These are phyloP conservation scores for Rhazya stricta DNA, from an alignment of 257 asterid species.

Conservation along the genomic window DNA sequence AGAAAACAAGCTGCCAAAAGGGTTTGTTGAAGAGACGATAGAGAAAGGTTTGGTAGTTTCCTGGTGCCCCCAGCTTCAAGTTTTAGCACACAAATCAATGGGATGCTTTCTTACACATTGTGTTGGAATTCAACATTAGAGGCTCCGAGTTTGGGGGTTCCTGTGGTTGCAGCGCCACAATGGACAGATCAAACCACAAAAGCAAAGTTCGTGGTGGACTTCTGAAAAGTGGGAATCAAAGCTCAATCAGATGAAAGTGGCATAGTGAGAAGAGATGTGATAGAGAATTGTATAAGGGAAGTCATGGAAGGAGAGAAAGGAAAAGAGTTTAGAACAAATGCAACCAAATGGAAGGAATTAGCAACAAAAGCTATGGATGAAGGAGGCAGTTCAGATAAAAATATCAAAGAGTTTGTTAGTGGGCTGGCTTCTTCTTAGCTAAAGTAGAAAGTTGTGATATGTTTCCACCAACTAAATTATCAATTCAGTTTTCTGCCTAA, in stretches of 20 bases:
- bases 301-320: conserved; percentile 41
- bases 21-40: conserved; percentile 9
- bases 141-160: conserved; percentile 47
- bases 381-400: conserved; percentile 41
- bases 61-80: conserved; percentile 58
- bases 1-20: conserved; percentile 26
- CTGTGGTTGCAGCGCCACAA: conserved; percentile 56
- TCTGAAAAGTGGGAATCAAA: conserved; percentile 48
- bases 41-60: conserved; percentile 41
- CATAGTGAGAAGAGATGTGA: conserved; percentile 39
- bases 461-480: too few species aligned
- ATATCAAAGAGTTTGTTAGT: conserved; percentile 26
- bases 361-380: conserved; percentile 37
- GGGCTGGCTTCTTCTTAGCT: neutral
- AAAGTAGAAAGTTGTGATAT: neutral
- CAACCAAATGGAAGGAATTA: conserved; percentile 38
- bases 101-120: conserved; percentile 63
- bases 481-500: too few species aligned
- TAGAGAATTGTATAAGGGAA: conserved; percentile 35
- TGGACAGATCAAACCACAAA: conserved; percentile 57
- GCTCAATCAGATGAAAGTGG: conserved; percentile 47
- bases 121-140: conserved; percentile 65
- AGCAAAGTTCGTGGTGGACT: conserved; percentile 49
- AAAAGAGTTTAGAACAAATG: conserved; percentile 43
- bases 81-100: conserved; percentile 36